phyloP scores from a whole-genome alignment of 2,329 filamentous ascomycete species.

The Pseudocercospora pini-densiflorae region DNA sequence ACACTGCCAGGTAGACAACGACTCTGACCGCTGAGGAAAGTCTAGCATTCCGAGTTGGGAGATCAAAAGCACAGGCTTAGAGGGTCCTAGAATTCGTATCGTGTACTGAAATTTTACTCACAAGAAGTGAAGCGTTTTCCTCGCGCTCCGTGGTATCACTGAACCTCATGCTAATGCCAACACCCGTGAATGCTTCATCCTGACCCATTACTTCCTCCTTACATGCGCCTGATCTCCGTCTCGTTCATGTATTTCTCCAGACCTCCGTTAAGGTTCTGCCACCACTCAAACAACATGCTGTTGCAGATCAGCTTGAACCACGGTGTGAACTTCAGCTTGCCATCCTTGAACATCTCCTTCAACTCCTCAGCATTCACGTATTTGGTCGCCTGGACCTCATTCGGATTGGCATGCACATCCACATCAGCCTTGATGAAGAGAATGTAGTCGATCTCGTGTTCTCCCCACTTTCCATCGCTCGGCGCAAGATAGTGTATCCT shows the following conservation, averaged over 20 bases:
- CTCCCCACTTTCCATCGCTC: slow-evolving; percentile 97
- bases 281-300: slow-evolving; percentile 98
- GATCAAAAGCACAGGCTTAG: not conserved
- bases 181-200: slow-evolving; percentile 1
- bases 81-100: not conserved
- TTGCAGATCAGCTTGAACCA: slow-evolving; percentile 99
- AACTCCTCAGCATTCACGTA: slow-evolving; percentile 85
- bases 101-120: slow-evolving; percentile 1
- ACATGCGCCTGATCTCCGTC: slow-evolving; percentile 85
- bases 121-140: not conserved
- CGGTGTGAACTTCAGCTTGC: slow-evolving; percentile 83
- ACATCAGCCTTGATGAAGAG: slow-evolving; percentile 97
- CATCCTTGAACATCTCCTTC: slow-evolving; percentile 82
- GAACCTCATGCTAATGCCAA: slow-evolving; percentile 16
- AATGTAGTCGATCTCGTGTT: slow-evolving; percentile 99
- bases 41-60: not conserved
- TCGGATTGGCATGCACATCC: slow-evolving; percentile 77
- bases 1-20: too few species aligned
- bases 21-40: not conserved
- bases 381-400: slow-evolving; percentile 84
- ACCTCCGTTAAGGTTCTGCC: slow-evolving; percentile 79
- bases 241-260: slow-evolving; percentile 87
- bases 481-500: slow-evolving; percentile 98
- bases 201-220: not conserved
- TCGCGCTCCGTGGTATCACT: slow-evolving; percentile 25